Evolutionary conservation across 345 rosid species (phyloP), one percentile per base, ranked within the genome.

Genomic region (Eucalyptus marginata): DNA sequence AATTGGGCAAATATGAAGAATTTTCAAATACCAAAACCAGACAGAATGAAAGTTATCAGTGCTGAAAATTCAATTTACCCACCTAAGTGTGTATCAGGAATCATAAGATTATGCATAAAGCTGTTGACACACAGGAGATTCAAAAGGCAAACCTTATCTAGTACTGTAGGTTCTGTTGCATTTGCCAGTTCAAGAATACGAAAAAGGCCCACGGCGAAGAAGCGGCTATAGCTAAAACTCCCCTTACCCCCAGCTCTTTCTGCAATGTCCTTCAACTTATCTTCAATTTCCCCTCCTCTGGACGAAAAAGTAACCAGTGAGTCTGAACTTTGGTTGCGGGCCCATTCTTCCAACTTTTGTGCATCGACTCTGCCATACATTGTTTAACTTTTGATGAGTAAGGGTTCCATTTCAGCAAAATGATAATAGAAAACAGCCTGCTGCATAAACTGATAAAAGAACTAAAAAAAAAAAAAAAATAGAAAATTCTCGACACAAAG

Each of bases 331-430:
- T 98, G 99, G 88, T 92, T 86, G 86, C 92, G 90, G 33, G 97
- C 99, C 99, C 99, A 98, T 89, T 96, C 99, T 95, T 98, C 99
- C 93, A 98, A 87, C 93, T 94, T 97, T 89, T 92, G 94, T 25
- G 99, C 98, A 94, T 98, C 99, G 52, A 6, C 90, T 92, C 99
- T 98, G 92, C 68, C 43, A 54, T n/a, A 54, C 68, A 33, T 86
- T 3, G 2, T 52, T 86, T 86, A 33, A 40, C 25, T 54, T 44
- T 59, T 40, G 27, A 86, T 86, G 83, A 76, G 84, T 18, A 76
- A 76, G 47, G 47, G 84, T 31, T 51, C 64, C 87, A 86, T 86
- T 86, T 50, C 29, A 40, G 22, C 47, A 76, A 36, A 76, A 36
- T 20, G 47, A 76, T 11, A 7, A 20, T 76, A 40, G 47, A 6